phyloP scores from a whole-genome alignment of 2,329 filamentous ascomycete species.

The Calonectria pseudoreteaudii region DNA sequence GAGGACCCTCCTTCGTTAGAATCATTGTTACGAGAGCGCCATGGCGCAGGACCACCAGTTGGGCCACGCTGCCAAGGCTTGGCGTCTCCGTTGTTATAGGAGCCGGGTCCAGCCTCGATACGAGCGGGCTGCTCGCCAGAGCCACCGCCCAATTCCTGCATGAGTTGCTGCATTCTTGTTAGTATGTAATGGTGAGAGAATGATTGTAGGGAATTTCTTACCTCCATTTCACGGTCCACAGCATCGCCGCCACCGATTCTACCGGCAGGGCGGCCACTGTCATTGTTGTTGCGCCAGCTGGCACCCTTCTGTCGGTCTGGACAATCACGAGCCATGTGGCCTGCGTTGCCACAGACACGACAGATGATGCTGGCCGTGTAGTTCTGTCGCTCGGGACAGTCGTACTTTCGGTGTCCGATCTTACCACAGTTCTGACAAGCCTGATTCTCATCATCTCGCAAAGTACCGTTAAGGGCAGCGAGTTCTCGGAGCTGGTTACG shows the following conservation, averaged over 20 bases:
- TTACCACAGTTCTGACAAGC: conserved; percentile 99
- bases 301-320: conserved; percentile 91
- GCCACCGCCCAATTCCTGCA: conserved; percentile 90
- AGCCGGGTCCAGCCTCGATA: conserved; percentile 86
- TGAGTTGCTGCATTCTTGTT: conserved; percentile 78
- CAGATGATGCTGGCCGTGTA: conserved; percentile 99
- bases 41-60: conserved; percentile 86
- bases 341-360: conserved; percentile 96
- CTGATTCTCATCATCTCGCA: conserved; percentile 99
- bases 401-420: conserved; percentile 98
- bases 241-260: conserved; percentile 83
- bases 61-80: conserved; percentile 93
- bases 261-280: conserved; percentile 67
- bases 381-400: conserved; percentile 97
- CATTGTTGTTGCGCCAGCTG: conserved; percentile 89
- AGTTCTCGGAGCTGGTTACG: conserved; percentile 98
- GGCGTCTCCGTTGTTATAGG: conserved; percentile 66
- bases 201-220: conserved; percentile 57
- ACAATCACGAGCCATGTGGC: conserved; percentile 98
- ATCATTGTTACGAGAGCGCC: conserved; percentile 71
- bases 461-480: conserved; percentile 96
- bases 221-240: conserved; percentile 95
- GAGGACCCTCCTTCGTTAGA: conserved; percentile 60
- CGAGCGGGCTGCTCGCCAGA: conserved; percentile 76
- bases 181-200: conserved; percentile 48